Evolutionary conservation across 768 basidiomycete species (phyloP), one percentile per base, ranked within the genome.

Genomic region (Neoboletus subvelutipes): DNA sequence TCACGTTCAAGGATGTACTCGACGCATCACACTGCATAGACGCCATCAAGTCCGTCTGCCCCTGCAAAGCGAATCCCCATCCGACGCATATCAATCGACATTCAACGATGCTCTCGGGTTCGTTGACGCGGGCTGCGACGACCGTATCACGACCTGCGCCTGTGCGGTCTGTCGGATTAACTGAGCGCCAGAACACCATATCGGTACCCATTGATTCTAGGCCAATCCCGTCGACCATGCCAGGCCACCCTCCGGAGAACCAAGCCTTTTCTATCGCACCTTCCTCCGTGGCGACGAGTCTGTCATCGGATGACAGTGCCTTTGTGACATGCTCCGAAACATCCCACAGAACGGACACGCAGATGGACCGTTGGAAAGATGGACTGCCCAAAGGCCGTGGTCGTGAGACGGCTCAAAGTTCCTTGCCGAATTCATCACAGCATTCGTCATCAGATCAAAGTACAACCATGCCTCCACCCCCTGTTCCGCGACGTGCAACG

Each of bases 1-100:
- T 91, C 29, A 84, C 85, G 22, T 90, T 92, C 59, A 66, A 75
- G 50, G 76, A 78, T n/a, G 50, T 75, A 17, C 56, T 67, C 3
- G 78, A 81, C 33, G 82, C 84, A 0, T 66, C 74, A 2, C 79
- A 82, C 59, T 87, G 88, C 58, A 80, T 90, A 55, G 77, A 83
- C 29, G 73, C 80, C 5, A 84, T 92, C 63, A 79, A 80, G 46
- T 74, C 79, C 6, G 80, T 91, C 40, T 92, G 90, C 65, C 90
- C 89, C 5, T 92, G 90, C 76, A 87, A 85, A 69, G 74, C 80
- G 37, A 88, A 82, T 59, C 74, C 77, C 4, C 66, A 66, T 11
- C 68, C 70, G 29, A 68, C 56, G 18, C 63, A 56, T 10, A 58
- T 64, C 45, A 51, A 61, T 33, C 63, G 61, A 47, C 59, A 63